Evolutionary conservation across 768 basidiomycete species (phyloP), one percentile per base, ranked within the genome.

Genomic region (Boletus tomentosulus): DNA sequence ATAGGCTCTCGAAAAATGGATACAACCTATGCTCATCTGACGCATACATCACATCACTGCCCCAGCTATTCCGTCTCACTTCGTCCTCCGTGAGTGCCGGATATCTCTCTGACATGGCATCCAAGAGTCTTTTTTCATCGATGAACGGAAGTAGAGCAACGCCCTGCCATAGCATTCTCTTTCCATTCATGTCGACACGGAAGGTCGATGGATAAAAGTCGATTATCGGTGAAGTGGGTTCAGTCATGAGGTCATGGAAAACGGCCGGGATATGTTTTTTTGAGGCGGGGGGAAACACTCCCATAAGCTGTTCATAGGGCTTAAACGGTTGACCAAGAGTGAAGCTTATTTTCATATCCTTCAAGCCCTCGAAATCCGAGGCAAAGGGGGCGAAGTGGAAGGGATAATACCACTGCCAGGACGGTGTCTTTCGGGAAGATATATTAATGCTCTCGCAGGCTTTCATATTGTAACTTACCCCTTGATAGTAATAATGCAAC

Each of bases 321-420:
- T 89, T 92, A 79, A 98, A 98, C 4, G 97, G 97, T 55, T 84
- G 78, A 6, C 94, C 92, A 25, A 83, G 66, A 5, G 81, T 79
- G 64, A 98, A 98, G 35, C 76, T 71, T 66, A 98, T 84, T 35
- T 92, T 74, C 82, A 95, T 84, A 58, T 84, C 77, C 34, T 78
- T 80, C 45, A 96, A 76, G 43, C 89, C 85, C 52, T 81, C 79
- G 60, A 98, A 98, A 70, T 99, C 97, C 56, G 87, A 86, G 8
- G 97, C 97, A 68, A 99, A 99, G 1, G 97, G 97, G 12, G 97
- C 92, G 68, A 97, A 99, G 71, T 99, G 97, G 64, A 89, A 95
- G 1, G 97, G 97, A 69, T 98, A 98, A 73, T 88, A 99, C 97
- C 97, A 99, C 65, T 94, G 85, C 96, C 96, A 98, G 3, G 95